Evolutionary conservation across 371 early-diverging fungal genomes (phyloP).

Genomic region (Mortierella sp.): DNA sequence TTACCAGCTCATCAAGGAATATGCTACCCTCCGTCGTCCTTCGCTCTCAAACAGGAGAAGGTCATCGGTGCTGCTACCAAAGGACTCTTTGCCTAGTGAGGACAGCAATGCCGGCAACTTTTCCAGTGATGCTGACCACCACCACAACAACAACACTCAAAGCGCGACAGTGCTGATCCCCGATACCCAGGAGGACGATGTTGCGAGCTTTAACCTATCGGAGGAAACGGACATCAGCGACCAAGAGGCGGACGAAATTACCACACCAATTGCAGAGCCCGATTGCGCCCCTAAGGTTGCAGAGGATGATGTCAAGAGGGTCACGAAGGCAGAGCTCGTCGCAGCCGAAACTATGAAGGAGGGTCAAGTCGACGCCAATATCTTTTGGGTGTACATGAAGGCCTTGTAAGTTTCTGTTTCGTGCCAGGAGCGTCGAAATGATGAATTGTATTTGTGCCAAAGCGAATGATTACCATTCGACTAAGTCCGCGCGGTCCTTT

Average conservation of each 20-base stretch:
- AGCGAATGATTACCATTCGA: neutral
- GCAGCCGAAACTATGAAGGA: slow-evolving; percentile 25
- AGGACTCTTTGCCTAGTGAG: no score
- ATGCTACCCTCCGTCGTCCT: slow-evolving; percentile 6
- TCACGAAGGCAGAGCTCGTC: slow-evolving; percentile 28
- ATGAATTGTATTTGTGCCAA: neutral
- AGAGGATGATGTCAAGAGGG: slow-evolving; percentile 13
- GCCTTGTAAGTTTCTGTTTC: slow-evolving; percentile 31
- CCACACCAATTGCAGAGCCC: neutral
- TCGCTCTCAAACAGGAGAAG: neutral
- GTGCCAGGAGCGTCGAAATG: no score
- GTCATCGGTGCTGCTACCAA: neutral
- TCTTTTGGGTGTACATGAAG: slow-evolving; percentile 10
- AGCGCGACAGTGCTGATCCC: neutral
- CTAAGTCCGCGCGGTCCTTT: no score
- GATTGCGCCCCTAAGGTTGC: neutral
- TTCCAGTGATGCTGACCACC: neutral
- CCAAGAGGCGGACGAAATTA: neutral
- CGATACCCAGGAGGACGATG: neutral
- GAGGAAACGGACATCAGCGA: neutral
- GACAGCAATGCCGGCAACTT: neutral
- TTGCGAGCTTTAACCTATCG: neutral
- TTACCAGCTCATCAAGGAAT: slow-evolving; percentile 61
- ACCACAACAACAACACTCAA: neutral
- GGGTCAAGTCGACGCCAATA: slow-evolving; percentile 20